phyloP scores from a whole-genome alignment of 2,329 filamentous ascomycete species.

The Aspergillus intermedius region DNA sequence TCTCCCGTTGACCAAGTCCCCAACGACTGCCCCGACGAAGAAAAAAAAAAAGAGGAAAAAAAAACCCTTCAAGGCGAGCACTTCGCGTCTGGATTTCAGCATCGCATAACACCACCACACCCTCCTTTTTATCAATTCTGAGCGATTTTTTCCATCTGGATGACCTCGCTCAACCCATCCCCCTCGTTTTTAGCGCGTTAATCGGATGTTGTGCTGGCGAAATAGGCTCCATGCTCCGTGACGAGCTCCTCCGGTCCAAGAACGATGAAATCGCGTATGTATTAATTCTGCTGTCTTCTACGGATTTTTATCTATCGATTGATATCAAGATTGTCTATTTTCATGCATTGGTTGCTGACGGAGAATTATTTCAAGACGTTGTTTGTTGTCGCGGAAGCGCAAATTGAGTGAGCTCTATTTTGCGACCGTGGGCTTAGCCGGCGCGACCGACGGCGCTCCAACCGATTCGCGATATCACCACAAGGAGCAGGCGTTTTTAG shows the following conservation, averaged over 20 bases:
- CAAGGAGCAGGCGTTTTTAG: conserved; percentile 49
- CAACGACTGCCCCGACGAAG: not conserved
- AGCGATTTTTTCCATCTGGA: conserved; percentile 41
- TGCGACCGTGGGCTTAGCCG: conserved; percentile 57
- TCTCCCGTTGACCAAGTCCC: conserved; percentile 7
- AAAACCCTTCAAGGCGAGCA: conserved; percentile 27
- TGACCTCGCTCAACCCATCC: conserved; percentile 33
- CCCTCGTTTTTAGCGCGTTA: conserved; percentile 40
- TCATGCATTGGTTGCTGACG: conserved; percentile 27
- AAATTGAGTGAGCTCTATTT: conserved; percentile 85
- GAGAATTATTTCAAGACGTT: conserved; percentile 36
- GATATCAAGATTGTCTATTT: not conserved
- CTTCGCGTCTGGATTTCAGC: conserved; percentile 24
- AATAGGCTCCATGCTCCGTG: conserved; percentile 45
- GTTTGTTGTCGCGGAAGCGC: conserved; percentile 76
- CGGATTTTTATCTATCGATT: conserved; percentile 13
- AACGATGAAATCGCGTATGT: conserved; percentile 48
- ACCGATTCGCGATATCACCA: conserved; percentile 48
- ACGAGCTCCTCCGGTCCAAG: conserved; percentile 46
- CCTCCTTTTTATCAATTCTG: conserved; percentile 38
- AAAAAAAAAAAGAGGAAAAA: not conserved
- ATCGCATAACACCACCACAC: conserved; percentile 35
- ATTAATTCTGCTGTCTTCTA: conserved; percentile 6
- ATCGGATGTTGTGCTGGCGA: conserved; percentile 45
- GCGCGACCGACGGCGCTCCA: conserved; percentile 47